These are phyloP conservation scores for Hanseniaspora nectarophila DNA, from an alignment of 805 yeast genomes.

Conservation along the genomic window DNA sequence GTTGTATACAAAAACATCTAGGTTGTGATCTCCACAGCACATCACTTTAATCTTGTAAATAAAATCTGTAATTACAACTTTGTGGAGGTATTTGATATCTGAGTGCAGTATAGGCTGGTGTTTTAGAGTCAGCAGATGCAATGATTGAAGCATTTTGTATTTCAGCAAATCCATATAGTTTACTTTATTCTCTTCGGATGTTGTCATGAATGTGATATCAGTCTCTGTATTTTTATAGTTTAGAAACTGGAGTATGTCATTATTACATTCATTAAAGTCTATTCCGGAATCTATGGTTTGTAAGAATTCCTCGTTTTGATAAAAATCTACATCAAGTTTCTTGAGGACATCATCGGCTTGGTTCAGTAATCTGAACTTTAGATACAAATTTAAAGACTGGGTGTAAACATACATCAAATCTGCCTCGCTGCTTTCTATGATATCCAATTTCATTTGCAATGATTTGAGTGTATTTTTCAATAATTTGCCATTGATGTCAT, in stretches of 20 bases:
- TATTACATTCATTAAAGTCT: not conserved
- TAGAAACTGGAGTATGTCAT: not conserved
- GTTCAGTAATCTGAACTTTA: constrained; percentile 23
- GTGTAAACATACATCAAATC: constrained; percentile 20
- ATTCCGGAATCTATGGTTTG: not conserved
- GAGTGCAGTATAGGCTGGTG: constrained; percentile 2
- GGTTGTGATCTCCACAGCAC: not conserved
- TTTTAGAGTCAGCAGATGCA: not conserved
- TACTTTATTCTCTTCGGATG: not conserved
- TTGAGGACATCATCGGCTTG: constrained; percentile 22
- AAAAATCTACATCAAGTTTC: constrained; percentile 16
- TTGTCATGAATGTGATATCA: not conserved
- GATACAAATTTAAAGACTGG: constrained; percentile 22
- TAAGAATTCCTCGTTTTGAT: constrained; percentile 4
- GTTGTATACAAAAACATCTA: not conserved
- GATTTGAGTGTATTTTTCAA: not conserved
- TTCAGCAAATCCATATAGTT: not conserved
- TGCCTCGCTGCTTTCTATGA: constrained; percentile 12
- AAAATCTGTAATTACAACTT: not conserved
- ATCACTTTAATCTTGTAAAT: not conserved
- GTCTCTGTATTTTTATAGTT: not conserved
- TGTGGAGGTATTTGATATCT: constrained; percentile 1
- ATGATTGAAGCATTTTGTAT: not conserved
- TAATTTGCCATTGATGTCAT: not conserved
- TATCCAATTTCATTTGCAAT: constrained; percentile 10